phyloP scores from a whole-genome alignment of 768 basidiomycete genomes.

The Kwoniella shandongensis region DNA sequence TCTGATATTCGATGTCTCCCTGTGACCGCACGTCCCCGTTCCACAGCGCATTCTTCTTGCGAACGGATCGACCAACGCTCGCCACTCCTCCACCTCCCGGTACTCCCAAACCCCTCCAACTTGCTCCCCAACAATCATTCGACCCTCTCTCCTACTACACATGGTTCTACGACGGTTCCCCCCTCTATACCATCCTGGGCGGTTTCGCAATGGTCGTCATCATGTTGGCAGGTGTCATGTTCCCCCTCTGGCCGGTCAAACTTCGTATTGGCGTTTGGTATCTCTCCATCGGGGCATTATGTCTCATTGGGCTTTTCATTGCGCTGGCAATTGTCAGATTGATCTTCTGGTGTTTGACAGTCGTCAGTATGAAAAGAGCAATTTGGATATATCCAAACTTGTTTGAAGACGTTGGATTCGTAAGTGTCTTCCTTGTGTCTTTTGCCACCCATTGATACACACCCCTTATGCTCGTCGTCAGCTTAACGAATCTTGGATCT shows the following conservation, averaged over 20 bases:
- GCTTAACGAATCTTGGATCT: neutral
- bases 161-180: conserved; percentile 95
- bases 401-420: conserved; percentile 97
- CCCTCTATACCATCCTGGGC: conserved; percentile 88
- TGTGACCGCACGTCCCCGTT: neutral
- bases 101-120: conserved; percentile 69
- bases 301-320: conserved; percentile 85
- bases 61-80: conserved; percentile 69
- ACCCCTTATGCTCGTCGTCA: neutral
- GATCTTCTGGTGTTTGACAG: conserved; percentile 90
- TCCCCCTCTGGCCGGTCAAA: conserved; percentile 93
- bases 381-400: conserved; percentile 99
- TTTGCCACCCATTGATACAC: neutral
- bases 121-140: conserved; percentile 73
- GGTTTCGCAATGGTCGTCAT: conserved; percentile 86
- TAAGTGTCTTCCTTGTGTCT: conserved; percentile 58
- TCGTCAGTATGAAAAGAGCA: conserved; percentile 79
- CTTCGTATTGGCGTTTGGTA: conserved; percentile 96
- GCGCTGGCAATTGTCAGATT: conserved; percentile 83
- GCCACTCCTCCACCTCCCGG: conserved; percentile 54
- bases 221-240: conserved; percentile 97
- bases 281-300: conserved; percentile 80
- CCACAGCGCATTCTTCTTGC: conserved; percentile 77
- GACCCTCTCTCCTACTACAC: conserved; percentile 80
- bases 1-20: no score